A percentile compares a stretch with the other conserved stretches of the same genome.
These are phyloP conservation scores for Chytriomyces sp. DNA, from an alignment of 192 early-diverging fungal species.

Conservation along the genomic window DNA sequence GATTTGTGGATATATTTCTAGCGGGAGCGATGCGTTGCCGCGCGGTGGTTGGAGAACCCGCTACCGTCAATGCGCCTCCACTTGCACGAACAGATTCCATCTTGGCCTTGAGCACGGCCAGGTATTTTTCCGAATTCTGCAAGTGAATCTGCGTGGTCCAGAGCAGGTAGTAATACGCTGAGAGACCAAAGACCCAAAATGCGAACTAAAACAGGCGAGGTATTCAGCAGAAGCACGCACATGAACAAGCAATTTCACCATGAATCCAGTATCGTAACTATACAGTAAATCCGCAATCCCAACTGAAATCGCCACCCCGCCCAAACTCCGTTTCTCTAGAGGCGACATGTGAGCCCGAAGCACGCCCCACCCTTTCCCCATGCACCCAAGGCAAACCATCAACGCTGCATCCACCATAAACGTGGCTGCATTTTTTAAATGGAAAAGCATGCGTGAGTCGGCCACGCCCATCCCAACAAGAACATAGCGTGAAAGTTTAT, in stretches of 20 bases:
- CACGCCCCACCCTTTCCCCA: constrained; percentile 6
- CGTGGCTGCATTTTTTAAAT: neutral
- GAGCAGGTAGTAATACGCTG: constrained; percentile 4
- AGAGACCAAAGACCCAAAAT: neutral
- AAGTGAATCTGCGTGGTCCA: neutral
- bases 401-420: neutral
- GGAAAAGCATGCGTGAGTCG: neutral
- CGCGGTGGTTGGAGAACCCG: no score
- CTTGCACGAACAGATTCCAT: neutral
- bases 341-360: neutral
- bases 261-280: neutral
- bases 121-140: neutral
- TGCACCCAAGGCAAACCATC: neutral
- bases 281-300: neutral
- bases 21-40: no score
- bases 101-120: neutral
- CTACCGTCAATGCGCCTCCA: no score
- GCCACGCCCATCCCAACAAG: neutral
- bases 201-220: neutral
- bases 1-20: no score
- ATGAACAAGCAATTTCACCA: no score
- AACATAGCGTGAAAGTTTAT: neutral
- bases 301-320: no score
- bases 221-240: neutral
- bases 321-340: neutral